Base-by-base conservation (phyloP, 192 early-diverging fungal genomes). In the Coemansia sp. region DNA sequence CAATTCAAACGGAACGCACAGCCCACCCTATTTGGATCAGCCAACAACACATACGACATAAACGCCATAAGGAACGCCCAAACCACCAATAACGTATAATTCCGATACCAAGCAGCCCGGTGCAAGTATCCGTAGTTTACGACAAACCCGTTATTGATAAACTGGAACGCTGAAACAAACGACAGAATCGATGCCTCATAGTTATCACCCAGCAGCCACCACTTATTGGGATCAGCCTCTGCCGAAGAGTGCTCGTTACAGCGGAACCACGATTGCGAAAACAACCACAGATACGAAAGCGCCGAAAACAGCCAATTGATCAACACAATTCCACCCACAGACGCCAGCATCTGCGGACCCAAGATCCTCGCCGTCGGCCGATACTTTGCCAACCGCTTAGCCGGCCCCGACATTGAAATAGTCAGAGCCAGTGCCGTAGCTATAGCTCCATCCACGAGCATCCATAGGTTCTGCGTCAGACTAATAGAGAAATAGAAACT, bases 161-260 rank as follows among this genome's bases (percentile, higher is more conserved):
- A 88, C 55, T 88, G 83, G 78, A 81, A 85, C 39, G 80, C 57
- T 32, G 62, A 71, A n/a, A 89, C 50, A 17, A 87, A 42, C 15
- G 79, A 65, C 15, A 82, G 56, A 5, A 78, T 59, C 28, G 55
- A 65, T 18, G 80, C 78, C 76, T 89, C 85, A 60, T 77, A 89
- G 59, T 87, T 89, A 57, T 89, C 87, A 6, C 72, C 83, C 15
- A 89, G 63, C 48, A 87, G 59, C 86, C 86, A 89, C 87, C 87
- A 89, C 22, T 81, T 80, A 22, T 80, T 52, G 13, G 84, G 53
- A 50, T 89, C 83, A 35, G 70, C 76, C 32, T 75, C 50, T 5
- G 58, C 44, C 4, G 78, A 70, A 53, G 87, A 82, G 56, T 87
- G 85, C 65, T 87, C 81, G 59, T 86, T 66, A 67, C 87, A 88